Conservation (phyloP, 1,284 basidiomycete genomes). For the Butyriboletus appendiculatus region DNA sequence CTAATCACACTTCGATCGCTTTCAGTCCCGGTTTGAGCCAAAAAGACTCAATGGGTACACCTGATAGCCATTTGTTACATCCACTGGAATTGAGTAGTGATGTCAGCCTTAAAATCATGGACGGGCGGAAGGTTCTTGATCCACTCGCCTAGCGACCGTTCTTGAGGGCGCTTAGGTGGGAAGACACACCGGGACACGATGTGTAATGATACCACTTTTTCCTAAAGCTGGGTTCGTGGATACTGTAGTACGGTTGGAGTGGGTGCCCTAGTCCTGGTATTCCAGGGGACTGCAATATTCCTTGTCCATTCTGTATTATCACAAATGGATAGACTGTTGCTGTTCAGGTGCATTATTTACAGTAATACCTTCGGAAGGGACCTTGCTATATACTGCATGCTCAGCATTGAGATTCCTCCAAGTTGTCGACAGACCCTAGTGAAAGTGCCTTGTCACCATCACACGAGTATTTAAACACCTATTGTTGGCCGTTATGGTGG, state of each 20-base stretch:
- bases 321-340: not conserved
- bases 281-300: not conserved
- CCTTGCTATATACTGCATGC: not conserved
- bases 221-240: not conserved
- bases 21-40: not conserved
- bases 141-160: too few species aligned
- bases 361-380: too few species aligned
- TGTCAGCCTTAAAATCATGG: not conserved
- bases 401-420: not conserved
- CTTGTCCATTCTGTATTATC: not conserved
- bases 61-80: not conserved
- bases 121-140: not conserved
- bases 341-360: too few species aligned
- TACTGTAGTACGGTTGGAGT: not conserved
- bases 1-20: constrained; percentile 2
- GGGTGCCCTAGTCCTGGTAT: not conserved
- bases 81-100: not conserved
- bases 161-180: not conserved
- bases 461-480: not conserved
- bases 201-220: not conserved
- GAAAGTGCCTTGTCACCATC: not conserved
- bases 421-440: not conserved
- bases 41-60: not conserved
- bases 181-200: not conserved
- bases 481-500: not conserved